Base-by-base conservation (phyloP, 345 rosid genomes). In the Ceriops zippeliana region DNA sequence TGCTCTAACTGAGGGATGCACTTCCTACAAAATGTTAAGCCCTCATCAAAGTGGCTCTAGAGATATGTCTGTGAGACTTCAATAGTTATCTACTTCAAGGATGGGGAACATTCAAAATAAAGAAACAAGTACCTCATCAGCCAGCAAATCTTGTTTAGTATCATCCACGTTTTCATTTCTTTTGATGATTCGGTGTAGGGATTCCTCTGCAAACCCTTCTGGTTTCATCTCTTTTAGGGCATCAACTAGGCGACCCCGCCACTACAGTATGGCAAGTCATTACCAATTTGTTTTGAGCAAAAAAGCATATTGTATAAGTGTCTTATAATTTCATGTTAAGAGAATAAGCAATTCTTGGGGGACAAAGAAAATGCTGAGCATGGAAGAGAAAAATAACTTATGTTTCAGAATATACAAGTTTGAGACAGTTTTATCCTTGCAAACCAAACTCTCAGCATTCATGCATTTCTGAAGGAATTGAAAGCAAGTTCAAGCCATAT, bases 161-260 rank as follows among this genome's bases (percentile, higher is more conserved):
- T 81, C 85, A 56, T 71, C 84, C 22, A 66, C 59, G 82, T 71
- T 80, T 75, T 87, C 90, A 71, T 84, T 86, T 64, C 70, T 75
- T 68, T 80, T 86, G 67, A 63, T 73, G 80, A 73, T 81, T 72
- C 77, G 83, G 68, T 63, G 78, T 67, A 82, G 76, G 52, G 77
- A 74, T 71, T 79, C 82, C 67, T 78, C 90, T 53, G 76, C 83
- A 67, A 76, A 63, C 42, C 76, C 81, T 73, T 88, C 95, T 70
- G 76, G 76, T 70, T 91, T 81, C 85, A 91, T 82, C 77, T 81
- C 89, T 81, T 81, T 86, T 78, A 93, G 75, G 72, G 92, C 92
- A 75, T 82, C 83, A 38, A 74, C 75, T 76, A 93, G 74, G 73
- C 96, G 95, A 74, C 87, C 96, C 74, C 91, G 85, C 98, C 98